phyloP scores from a whole-genome alignment of 176 grass and related monocot species.

The Puccinellia tenuiflora region DNA sequence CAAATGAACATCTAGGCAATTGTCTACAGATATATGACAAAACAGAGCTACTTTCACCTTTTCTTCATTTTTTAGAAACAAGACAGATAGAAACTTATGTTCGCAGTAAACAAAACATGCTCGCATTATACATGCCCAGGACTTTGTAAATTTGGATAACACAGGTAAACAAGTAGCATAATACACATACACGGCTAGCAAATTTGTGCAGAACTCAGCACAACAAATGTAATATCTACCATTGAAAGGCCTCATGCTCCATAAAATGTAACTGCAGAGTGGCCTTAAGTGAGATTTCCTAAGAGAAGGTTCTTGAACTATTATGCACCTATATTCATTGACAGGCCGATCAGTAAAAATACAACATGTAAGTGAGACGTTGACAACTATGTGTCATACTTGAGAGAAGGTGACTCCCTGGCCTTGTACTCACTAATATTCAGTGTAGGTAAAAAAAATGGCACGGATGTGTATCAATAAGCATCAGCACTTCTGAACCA shows the following conservation, averaged over 20 bases:
- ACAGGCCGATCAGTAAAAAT: conserved; percentile 45
- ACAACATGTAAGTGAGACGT: not conserved
- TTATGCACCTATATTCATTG: conserved; percentile 64
- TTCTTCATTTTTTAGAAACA: too few species aligned
- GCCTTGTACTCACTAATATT: conserved; percentile 59
- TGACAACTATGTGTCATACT: conserved; percentile 34
- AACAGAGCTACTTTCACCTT: too few species aligned
- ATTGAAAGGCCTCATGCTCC: not conserved
- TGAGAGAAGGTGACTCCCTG: conserved; percentile 56
- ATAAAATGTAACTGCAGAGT: not conserved
- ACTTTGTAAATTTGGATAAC: not conserved
- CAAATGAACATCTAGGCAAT: too few species aligned
- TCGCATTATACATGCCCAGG: too few species aligned
- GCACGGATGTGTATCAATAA: conserved; percentile 10
- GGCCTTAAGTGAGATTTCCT: not conserved
- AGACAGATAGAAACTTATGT: too few species aligned
- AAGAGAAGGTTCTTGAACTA: not conserved
- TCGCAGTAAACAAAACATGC: too few species aligned
- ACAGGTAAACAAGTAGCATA: not conserved
- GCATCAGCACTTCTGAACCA: not conserved
- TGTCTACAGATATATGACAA: too few species aligned
- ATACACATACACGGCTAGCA: not conserved
- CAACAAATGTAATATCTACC: not conserved
- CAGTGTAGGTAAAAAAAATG: conserved; percentile 17
- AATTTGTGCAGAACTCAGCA: not conserved